Evolutionary conservation across 2,329 filamentous ascomycete genomes (phyloP).

Genomic region (Diaporthe helianthi): DNA sequence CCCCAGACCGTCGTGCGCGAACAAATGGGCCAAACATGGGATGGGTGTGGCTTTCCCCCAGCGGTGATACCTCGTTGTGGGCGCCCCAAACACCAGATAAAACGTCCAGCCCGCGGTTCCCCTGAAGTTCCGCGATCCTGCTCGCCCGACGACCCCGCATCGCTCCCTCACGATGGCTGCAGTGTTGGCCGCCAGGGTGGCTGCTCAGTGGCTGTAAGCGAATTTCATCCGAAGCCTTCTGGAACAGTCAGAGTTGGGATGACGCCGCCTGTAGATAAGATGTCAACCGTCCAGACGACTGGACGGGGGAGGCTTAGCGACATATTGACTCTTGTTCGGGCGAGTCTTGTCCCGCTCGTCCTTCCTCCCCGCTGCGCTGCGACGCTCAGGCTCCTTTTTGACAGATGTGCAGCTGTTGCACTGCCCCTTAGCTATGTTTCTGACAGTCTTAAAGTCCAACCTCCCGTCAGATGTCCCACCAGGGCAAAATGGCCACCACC

Average conservation of each 20-base stretch:
- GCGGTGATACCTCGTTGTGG: constrained; percentile 1
- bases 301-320: background rate
- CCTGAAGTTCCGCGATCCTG: constrained; percentile 17
- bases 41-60: constrained; percentile 18
- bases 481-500: too few species aligned
- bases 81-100: constrained; percentile 26
- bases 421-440: background rate
- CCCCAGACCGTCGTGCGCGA: constrained; percentile 1
- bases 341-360: constrained; percentile 20
- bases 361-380: too few species aligned
- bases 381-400: constrained; percentile 14
- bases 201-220: constrained; percentile 15
- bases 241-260: constrained; percentile 6
- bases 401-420: background rate
- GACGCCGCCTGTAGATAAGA: constrained; percentile 18
- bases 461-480: too few species aligned
- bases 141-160: constrained; percentile 7
- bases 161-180: constrained; percentile 15
- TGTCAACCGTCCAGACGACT: background rate
- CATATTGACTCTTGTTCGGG: constrained; percentile 16
- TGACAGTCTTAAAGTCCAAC: background rate
- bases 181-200: constrained; percentile 11
- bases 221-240: constrained; percentile 21
- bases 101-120: constrained; percentile 24
- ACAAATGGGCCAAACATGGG: constrained; percentile 8